These are phyloP conservation scores for Claviceps digitariae DNA, from an alignment of 2,329 filamentous ascomycete species.

Conservation along the genomic window DNA sequence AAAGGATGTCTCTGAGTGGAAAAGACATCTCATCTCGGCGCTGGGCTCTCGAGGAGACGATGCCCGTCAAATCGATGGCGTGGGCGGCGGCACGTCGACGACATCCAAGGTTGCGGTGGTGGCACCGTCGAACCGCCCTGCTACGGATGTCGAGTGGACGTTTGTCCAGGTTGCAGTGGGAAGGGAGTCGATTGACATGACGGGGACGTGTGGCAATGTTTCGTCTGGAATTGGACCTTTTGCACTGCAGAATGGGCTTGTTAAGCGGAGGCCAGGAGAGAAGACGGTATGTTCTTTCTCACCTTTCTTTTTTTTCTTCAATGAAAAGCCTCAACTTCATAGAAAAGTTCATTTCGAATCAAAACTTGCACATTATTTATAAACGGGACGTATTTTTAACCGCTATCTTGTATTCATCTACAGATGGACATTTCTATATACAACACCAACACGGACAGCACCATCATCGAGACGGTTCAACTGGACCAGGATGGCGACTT, in stretches of 20 bases:
- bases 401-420: not conserved
- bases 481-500: slow-evolving; percentile 32
- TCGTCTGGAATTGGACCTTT: slow-evolving; percentile 46
- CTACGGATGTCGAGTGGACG: slow-evolving; percentile 46
- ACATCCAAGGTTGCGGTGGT: slow-evolving; percentile 51
- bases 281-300: too few species aligned
- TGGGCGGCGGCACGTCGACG: slow-evolving; percentile 47
- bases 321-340: too few species aligned
- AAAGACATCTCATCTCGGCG: slow-evolving; percentile 34
- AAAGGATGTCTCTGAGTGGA: slow-evolving; percentile 29
- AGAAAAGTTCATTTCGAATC: too few species aligned
- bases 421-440: slow-evolving; percentile 30
- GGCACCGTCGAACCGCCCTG: slow-evolving; percentile 22
- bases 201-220: slow-evolving; percentile 52
- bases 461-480: slow-evolving; percentile 40
- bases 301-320: too few species aligned
- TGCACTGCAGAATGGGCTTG: slow-evolving; percentile 38
- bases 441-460: slow-evolving; percentile 49
- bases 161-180: slow-evolving; percentile 49
- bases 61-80: slow-evolving; percentile 46
- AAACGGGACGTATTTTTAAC: too few species aligned
- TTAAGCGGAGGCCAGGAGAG: slow-evolving; percentile 10
- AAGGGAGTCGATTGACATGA: slow-evolving; percentile 39
- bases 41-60: slow-evolving; percentile 42
- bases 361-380: too few species aligned